Evolutionary conservation across 495 filamentous ascomycete genomes (phyloP).

Genomic region (Hypoxylon lenormandii): DNA sequence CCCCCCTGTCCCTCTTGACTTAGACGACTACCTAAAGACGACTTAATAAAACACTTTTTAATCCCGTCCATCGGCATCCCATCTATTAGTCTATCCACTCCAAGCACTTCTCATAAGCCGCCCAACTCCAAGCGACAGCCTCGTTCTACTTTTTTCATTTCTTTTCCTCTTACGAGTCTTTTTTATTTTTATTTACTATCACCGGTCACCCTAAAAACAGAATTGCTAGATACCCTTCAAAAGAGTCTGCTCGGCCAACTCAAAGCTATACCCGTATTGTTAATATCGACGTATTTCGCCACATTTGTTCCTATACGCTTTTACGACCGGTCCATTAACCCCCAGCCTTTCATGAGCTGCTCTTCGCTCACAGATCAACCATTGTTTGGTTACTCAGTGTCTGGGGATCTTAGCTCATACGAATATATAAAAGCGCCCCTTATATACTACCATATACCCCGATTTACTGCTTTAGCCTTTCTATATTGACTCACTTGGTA

Average conservation of each 20-base stretch:
- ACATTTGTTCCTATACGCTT: constrained; percentile 12
- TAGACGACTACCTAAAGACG: too few species aligned
- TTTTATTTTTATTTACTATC: constrained; percentile 9
- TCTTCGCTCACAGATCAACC: constrained; percentile 13
- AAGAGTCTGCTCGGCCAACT: constrained; percentile 33
- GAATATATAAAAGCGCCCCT: constrained; percentile 1
- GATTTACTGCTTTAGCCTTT: neutral
- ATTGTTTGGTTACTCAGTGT: constrained; percentile 8
- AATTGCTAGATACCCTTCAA: constrained; percentile 29
- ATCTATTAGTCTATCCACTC: neutral
- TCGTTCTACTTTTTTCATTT: constrained; percentile 10
- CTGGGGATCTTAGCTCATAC: constrained; percentile 9
- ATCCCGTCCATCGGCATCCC: constrained; percentile 1
- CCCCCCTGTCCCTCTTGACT: too few species aligned
- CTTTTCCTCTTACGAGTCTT: neutral
- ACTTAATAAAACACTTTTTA: too few species aligned
- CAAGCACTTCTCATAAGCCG: constrained; percentile 2
- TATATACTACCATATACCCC: neutral
- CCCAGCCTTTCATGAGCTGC: constrained; percentile 17
- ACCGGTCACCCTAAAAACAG: constrained; percentile 14
- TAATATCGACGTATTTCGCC: constrained; percentile 27
- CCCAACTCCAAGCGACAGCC: constrained; percentile 12
- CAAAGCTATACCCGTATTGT: constrained; percentile 26
- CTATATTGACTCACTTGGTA: neutral
- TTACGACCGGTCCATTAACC: constrained; percentile 14